Percentiles rank a stretch among this genome's conserved stretches.
phyloP scores from a whole-genome alignment of 2,329 filamentous ascomycete species.

The Cercospora berteroae region DNA sequence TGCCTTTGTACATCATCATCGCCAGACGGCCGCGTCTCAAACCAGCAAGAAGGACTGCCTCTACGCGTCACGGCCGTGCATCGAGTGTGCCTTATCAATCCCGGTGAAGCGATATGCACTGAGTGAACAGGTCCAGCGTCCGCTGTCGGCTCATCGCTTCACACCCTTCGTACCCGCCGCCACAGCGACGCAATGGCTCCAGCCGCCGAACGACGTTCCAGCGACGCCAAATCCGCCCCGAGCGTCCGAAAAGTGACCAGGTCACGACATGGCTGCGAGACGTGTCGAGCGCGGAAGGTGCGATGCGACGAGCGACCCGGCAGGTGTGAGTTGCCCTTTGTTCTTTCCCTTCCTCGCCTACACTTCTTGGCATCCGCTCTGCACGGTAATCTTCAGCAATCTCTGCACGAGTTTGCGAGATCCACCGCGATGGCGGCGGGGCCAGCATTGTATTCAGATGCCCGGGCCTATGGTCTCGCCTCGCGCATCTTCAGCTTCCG shows the following conservation, averaged over 20 bases:
- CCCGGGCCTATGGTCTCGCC: background rate
- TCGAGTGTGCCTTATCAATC: background rate
- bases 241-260: constrained; percentile 13
- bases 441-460: background rate
- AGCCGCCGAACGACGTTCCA: constrained; percentile 2
- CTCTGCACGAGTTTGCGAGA: background rate
- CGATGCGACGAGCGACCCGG: constrained; percentile 25
- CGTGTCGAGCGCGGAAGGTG: constrained; percentile 28
- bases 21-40: background rate
- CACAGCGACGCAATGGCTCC: background rate
- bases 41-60: background rate
- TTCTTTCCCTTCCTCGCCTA: background rate
- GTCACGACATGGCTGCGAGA: constrained; percentile 26
- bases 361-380: background rate
- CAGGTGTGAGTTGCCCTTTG: constrained; percentile 10
- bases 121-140: background rate
- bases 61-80: background rate
- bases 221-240: constrained; percentile 7
- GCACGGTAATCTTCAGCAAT: background rate
- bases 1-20: background rate
- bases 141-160: constrained; percentile 8
- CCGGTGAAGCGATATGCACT: background rate
- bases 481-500: background rate
- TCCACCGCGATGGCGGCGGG: background rate
- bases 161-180: background rate